Evolutionary conservation across 2,329 filamentous ascomycete genomes (phyloP).

Genomic region (Neonectria sp.): DNA sequence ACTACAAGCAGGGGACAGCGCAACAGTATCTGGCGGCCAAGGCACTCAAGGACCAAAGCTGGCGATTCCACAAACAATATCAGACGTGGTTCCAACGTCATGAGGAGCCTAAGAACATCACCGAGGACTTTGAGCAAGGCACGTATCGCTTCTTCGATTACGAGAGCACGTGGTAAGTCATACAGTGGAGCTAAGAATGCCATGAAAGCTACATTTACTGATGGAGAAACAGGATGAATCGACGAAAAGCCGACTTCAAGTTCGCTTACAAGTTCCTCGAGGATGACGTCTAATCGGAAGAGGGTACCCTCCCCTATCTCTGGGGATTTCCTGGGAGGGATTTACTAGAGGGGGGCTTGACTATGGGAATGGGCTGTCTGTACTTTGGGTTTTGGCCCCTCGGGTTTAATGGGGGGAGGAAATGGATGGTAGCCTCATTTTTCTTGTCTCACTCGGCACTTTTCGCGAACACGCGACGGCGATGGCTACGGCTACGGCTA

Average conservation of each 20-base stretch:
- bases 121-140: conserved; percentile 98
- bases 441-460: conserved; percentile 30
- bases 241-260: conserved; percentile 97
- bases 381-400: conserved; percentile 28
- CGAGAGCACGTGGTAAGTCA: conserved; percentile 93
- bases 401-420: conserved; percentile 25
- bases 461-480: conserved; percentile 20
- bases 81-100: conserved; percentile 99
- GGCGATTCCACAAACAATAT: conserved; percentile 99
- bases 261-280: conserved; percentile 98
- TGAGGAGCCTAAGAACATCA: conserved; percentile 98
- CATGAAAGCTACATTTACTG: conserved; percentile 23
- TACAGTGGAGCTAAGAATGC: neutral
- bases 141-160: conserved; percentile 99
- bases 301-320: conserved; percentile 6
- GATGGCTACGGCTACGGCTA: conserved; percentile 27
- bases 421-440: conserved; percentile 32
- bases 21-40: conserved; percentile 97
- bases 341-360: conserved; percentile 8
- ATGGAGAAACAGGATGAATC: conserved; percentile 87
- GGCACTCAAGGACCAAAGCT: conserved; percentile 97
- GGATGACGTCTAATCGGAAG: conserved; percentile 78
- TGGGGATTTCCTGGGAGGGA: neutral
- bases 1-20: conserved; percentile 96
- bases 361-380: conserved; percentile 19